phyloP scores from a whole-genome alignment of 495 filamentous ascomycete species.

The Penicillium verhagenii region DNA sequence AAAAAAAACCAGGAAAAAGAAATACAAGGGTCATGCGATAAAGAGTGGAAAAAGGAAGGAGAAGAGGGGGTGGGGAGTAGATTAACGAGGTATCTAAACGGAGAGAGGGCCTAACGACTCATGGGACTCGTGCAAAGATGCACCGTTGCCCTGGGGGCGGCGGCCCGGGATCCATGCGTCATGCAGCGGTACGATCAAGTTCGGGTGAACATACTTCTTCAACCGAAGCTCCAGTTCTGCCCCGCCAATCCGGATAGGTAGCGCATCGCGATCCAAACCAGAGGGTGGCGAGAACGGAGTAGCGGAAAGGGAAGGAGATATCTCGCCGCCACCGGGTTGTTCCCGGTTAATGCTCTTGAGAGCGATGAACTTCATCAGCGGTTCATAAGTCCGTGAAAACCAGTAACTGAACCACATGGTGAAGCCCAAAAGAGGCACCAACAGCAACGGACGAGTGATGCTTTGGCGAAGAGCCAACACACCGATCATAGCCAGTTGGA shows the following conservation, averaged over 20 bases:
- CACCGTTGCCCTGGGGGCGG: constrained; percentile 16
- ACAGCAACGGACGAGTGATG: constrained; percentile 65
- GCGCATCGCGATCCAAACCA: constrained; percentile 44
- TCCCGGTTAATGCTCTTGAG: constrained; percentile 74
- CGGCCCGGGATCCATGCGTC: constrained; percentile 45
- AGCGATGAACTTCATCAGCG: constrained; percentile 88
- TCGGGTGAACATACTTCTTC: constrained; percentile 49
- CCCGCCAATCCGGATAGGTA: constrained; percentile 40
- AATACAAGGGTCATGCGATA: neutral
- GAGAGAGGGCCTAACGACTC: constrained; percentile 19
- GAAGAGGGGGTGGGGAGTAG: neutral
- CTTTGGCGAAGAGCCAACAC: constrained; percentile 73
- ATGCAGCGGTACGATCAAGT: constrained; percentile 44
- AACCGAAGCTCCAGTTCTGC: constrained; percentile 40
- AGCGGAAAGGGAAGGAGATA: constrained; percentile 38
- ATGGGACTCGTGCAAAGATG: constrained; percentile 16
- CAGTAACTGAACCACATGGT: constrained; percentile 85
- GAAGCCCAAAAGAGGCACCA: constrained; percentile 71
- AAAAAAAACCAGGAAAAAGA: neutral
- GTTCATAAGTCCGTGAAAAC: constrained; percentile 73
- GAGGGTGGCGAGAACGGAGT: constrained; percentile 39
- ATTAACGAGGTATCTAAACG: neutral
- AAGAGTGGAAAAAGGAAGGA: neutral
- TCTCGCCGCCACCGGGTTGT: constrained; percentile 31
- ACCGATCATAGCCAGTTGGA: constrained; percentile 88